Evolutionary conservation across 331 rosid species (phyloP).

Genomic region (Quercus phellos): DNA sequence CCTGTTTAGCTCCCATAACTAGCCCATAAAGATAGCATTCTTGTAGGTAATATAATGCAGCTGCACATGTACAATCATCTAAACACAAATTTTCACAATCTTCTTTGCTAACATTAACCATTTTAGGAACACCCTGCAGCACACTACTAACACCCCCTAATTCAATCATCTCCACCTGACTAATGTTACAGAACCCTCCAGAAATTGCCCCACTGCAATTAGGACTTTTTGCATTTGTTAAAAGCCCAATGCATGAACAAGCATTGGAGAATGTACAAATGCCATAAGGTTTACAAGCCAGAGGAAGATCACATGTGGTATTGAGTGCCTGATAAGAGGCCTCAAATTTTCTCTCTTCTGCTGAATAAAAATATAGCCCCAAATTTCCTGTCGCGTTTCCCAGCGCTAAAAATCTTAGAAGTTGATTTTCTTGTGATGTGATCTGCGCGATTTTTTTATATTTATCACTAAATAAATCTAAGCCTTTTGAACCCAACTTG

Average conservation of each 20-base stretch:
- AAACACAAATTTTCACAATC: slow-evolving; percentile 56
- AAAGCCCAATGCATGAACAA: slow-evolving; percentile 57
- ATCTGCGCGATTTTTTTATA: slow-evolving; percentile 77
- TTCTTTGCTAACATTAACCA: slow-evolving; percentile 48
- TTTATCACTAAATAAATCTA: slow-evolving; percentile 43
- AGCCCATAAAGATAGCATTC: slow-evolving; percentile 55
- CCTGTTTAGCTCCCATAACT: slow-evolving; percentile 69
- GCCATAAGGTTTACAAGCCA: slow-evolving; percentile 74
- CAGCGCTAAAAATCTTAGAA: slow-evolving; percentile 61
- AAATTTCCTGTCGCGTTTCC: slow-evolving; percentile 75
- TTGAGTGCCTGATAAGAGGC: slow-evolving; percentile 76
- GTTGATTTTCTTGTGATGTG: slow-evolving; percentile 30
- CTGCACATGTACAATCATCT: slow-evolving; percentile 65
- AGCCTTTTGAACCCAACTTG: slow-evolving; percentile 48
- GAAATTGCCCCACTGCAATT: slow-evolving; percentile 37
- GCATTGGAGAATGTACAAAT: slow-evolving; percentile 70
- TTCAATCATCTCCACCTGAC: slow-evolving; percentile 51
- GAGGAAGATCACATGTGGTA: slow-evolving; percentile 78
- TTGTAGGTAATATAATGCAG: slow-evolving; percentile 36
- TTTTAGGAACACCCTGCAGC: slow-evolving; percentile 30
- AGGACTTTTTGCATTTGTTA: slow-evolving; percentile 14
- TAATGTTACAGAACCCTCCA: slow-evolving; percentile 35
- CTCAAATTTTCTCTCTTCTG: slow-evolving; percentile 46
- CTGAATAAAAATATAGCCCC: slow-evolving; percentile 67
- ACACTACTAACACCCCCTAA: slow-evolving; percentile 56